phyloP scores from a whole-genome alignment of 2,329 filamentous ascomycete species.

The Sporothrix inflata region DNA sequence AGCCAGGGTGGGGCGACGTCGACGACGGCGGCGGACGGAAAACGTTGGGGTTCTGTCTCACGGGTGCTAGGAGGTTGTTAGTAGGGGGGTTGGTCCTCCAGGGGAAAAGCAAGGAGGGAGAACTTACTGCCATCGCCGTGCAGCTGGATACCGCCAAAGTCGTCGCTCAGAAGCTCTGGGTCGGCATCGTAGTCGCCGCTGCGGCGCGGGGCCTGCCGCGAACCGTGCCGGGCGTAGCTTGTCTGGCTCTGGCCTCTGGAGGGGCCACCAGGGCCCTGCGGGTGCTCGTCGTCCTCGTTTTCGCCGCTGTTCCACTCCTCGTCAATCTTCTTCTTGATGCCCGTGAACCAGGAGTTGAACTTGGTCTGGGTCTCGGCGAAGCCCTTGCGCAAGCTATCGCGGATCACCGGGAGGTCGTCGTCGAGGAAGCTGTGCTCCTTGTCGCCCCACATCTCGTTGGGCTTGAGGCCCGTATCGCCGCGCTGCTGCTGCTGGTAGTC shows the following conservation, averaged over 20 bases:
- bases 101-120: neutral
- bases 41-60: slow-evolving; percentile 75
- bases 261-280: slow-evolving; percentile 13
- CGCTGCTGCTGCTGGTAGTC: neutral
- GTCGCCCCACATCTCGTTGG: slow-evolving; percentile 64
- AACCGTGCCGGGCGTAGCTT: slow-evolving; percentile 45
- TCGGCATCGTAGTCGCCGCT: slow-evolving; percentile 96
- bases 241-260: slow-evolving; percentile 30
- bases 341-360: slow-evolving; percentile 90
- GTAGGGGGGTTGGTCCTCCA: neutral
- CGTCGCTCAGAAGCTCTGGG: slow-evolving; percentile 84
- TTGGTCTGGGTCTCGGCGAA: slow-evolving; percentile 92
- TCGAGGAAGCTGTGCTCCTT: slow-evolving; percentile 91
- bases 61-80: slow-evolving; percentile 52
- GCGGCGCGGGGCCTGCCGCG: slow-evolving; percentile 56
- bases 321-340: slow-evolving; percentile 89
- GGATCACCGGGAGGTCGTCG: slow-evolving; percentile 91
- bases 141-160: slow-evolving; percentile 75
- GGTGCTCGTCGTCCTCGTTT: slow-evolving; percentile 50
- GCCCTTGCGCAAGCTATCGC: slow-evolving; percentile 89
- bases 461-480: slow-evolving; percentile 50
- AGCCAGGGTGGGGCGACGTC: slow-evolving; percentile 53
- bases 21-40: slow-evolving; percentile 70
- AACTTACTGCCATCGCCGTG: slow-evolving; percentile 65
- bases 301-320: slow-evolving; percentile 79